phyloP scores from a whole-genome alignment of 1,139 yeast genomes.

The Kodamaea ohmeri region DNA sequence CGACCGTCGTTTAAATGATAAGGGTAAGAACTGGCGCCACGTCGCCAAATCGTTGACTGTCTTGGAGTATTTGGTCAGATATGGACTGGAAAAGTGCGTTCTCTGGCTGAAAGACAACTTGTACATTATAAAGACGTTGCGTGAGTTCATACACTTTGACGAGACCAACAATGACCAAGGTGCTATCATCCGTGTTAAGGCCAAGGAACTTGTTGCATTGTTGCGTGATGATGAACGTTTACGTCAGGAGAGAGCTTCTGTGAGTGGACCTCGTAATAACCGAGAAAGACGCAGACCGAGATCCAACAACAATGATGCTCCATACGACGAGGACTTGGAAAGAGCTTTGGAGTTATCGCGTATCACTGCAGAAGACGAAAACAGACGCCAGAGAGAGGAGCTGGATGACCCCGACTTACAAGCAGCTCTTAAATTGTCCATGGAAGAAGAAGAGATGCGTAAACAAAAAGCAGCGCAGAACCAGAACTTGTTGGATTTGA shows the following conservation, averaged over 20 bases:
- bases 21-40: constrained; percentile 98
- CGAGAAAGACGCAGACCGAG: constrained; percentile 21
- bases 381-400: constrained; percentile 32
- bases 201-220: constrained; percentile 80
- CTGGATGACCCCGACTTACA: constrained; percentile 68
- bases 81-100: constrained; percentile 89
- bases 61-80: constrained; percentile 81
- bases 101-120: constrained; percentile 92
- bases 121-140: constrained; percentile 82
- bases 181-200: constrained; percentile 83
- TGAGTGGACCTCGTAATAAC: constrained; percentile 25
- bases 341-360: constrained; percentile 81
- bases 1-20: constrained; percentile 89
- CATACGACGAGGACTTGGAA: constrained; percentile 78
- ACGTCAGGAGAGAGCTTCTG: constrained; percentile 64
- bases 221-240: constrained; percentile 83
- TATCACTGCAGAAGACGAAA: constrained; percentile 82
- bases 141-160: constrained; percentile 87
- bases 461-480: constrained; percentile 47
- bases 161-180: constrained; percentile 86
- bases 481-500: constrained; percentile 54
- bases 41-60: constrained; percentile 89
- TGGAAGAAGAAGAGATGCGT: constrained; percentile 85
- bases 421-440: constrained; percentile 77
- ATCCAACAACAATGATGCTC: constrained; percentile 30